Percentiles rank a stretch among this genome's conserved stretches.
These are phyloP conservation scores for Pyrenochaeta sp. DNA, from an alignment of 2,329 filamentous ascomycete genomes.

Conservation along the genomic window DNA sequence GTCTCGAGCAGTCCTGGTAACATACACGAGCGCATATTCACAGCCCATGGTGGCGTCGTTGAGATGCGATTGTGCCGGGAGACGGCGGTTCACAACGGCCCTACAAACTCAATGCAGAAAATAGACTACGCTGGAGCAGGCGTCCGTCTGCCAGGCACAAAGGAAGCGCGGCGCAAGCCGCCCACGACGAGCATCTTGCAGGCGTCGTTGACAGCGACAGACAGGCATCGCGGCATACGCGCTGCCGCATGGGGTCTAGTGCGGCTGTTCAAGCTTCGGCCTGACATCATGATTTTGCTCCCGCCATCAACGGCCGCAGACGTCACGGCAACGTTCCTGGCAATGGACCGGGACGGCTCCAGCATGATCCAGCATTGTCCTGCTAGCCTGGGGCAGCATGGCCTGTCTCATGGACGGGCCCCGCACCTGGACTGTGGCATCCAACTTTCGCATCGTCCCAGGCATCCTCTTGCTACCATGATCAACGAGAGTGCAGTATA, in stretches of 20 bases:
- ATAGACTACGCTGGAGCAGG: slow-evolving; percentile 26
- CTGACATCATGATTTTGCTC: slow-evolving; percentile 39
- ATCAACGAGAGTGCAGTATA: neutral
- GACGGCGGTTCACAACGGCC: slow-evolving; percentile 7
- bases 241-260: slow-evolving; percentile 21
- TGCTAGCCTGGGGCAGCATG: neutral
- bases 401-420: neutral
- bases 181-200: slow-evolving; percentile 11
- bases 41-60: slow-evolving; percentile 58
- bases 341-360: neutral
- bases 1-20: slow-evolving; percentile 19
- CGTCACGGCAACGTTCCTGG: neutral
- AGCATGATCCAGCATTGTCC: neutral
- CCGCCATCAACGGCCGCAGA: slow-evolving; percentile 9
- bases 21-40: slow-evolving; percentile 71
- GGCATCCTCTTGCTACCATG: neutral
- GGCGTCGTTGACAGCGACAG: neutral
- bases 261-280: slow-evolving; percentile 19
- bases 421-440: neutral
- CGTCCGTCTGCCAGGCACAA: slow-evolving; percentile 18
- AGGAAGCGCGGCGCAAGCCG: neutral
- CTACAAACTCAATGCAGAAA: slow-evolving; percentile 19
- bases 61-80: slow-evolving; percentile 12
- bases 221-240: neutral
- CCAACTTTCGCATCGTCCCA: neutral